Percentiles rank a stretch among this genome's conserved stretches.
Evolutionary conservation across 2,329 filamentous ascomycete genomes (phyloP).

Genomic region (Pseudopithomyces chartarum): DNA sequence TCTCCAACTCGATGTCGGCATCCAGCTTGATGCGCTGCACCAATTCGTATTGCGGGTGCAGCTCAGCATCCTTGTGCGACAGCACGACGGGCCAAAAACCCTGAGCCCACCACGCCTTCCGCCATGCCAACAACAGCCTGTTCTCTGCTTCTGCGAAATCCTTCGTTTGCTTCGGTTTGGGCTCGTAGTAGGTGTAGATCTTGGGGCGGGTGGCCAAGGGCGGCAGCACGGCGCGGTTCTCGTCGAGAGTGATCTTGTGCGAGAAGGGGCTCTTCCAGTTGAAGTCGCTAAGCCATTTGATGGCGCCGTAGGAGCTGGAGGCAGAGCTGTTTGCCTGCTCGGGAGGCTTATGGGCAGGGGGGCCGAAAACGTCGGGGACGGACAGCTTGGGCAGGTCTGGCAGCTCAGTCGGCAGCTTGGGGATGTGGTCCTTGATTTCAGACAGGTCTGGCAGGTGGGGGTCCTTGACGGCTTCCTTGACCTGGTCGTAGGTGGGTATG

Average conservation of each 20-base stretch:
- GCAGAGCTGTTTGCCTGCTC: slow-evolving; percentile 78
- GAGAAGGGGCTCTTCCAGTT: slow-evolving; percentile 92
- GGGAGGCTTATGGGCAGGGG: slow-evolving; percentile 71
- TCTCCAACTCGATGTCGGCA: slow-evolving; percentile 53
- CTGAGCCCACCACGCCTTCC: slow-evolving; percentile 92
- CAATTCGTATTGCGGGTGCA: slow-evolving; percentile 77
- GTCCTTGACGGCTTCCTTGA: slow-evolving; percentile 46
- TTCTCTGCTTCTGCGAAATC: slow-evolving; percentile 74
- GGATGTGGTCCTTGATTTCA: slow-evolving; percentile 20
- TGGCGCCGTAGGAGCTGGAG: slow-evolving; percentile 60
- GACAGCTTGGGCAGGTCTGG: slow-evolving; percentile 23
- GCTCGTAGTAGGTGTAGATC: slow-evolving; percentile 92
- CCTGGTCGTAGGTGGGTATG: slow-evolving; percentile 43
- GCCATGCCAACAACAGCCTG: slow-evolving; percentile 82
- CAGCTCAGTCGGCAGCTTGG: slow-evolving; percentile 29
- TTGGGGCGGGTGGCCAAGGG: slow-evolving; percentile 71
- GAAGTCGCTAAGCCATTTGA: slow-evolving; percentile 87
- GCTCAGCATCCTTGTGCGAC: slow-evolving; percentile 77
- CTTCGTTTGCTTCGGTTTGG: slow-evolving; percentile 65
- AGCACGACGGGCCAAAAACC: slow-evolving; percentile 87
- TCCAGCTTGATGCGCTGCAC: slow-evolving; percentile 59
- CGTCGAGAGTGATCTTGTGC: slow-evolving; percentile 76
- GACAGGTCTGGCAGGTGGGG: slow-evolving; percentile 39
- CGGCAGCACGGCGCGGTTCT: slow-evolving; percentile 82
- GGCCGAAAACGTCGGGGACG: slow-evolving; percentile 68